Evolutionary conservation across 495 filamentous ascomycete species (phyloP).

Genomic region (Entonaema liquescens): DNA sequence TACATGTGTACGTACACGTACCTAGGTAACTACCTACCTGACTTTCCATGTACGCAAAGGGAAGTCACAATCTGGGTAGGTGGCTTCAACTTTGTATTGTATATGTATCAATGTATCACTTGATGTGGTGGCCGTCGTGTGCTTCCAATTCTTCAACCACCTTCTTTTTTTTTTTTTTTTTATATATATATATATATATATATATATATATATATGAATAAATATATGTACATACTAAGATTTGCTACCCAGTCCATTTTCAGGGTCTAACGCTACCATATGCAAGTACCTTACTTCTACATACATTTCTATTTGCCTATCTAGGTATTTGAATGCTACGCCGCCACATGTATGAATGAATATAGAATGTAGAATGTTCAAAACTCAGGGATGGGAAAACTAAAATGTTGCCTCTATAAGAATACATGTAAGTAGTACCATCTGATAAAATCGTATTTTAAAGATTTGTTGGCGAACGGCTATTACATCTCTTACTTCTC

Average conservation of each 20-base stretch:
- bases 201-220: too few species aligned
- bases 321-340: constrained; percentile 13
- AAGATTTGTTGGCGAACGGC: background rate
- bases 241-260: constrained; percentile 15
- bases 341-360: constrained; percentile 23
- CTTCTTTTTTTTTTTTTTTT: background rate
- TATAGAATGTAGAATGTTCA: too few species aligned
- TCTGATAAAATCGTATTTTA: background rate
- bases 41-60: background rate
- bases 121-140: too few species aligned
- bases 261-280: constrained; percentile 10
- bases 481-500: background rate
- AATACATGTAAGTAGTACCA: background rate
- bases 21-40: too few species aligned
- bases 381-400: too few species aligned
- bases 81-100: background rate
- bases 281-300: background rate
- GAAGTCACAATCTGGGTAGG: background rate
- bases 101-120: background rate
- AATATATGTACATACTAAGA: too few species aligned
- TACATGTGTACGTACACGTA: background rate
- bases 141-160: too few species aligned
- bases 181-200: background rate
- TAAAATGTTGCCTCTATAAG: background rate
- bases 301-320: background rate